Evolutionary conservation across 2,329 filamentous ascomycete genomes (phyloP).

Genomic region (Setomelanomma holmii): DNA sequence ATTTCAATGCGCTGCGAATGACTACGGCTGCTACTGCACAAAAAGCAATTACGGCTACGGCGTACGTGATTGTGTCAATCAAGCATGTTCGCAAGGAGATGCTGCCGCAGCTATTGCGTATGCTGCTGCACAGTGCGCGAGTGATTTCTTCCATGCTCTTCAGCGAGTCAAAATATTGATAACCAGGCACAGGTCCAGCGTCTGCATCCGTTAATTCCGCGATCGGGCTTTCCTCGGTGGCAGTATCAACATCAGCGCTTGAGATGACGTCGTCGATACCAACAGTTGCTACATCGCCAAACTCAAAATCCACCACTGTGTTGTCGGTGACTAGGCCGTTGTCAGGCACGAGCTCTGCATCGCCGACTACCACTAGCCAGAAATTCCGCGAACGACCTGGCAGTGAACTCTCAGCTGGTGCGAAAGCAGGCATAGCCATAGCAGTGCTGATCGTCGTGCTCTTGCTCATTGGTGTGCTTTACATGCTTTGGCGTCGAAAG

Average conservation of each 20-base stretch:
- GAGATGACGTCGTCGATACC: too few relatives aligned
- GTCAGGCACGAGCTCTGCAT: too few relatives aligned
- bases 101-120: conserved; percentile 36
- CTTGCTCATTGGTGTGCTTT: neutral
- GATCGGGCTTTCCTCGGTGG: too few relatives aligned
- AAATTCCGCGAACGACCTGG: neutral
- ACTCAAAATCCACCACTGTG: too few relatives aligned
- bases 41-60: conserved; percentile 53
- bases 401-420: neutral
- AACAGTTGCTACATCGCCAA: too few relatives aligned
- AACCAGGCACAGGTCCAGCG: too few relatives aligned
- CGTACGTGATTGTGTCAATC: conserved; percentile 54
- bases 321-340: too few relatives aligned
- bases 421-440: neutral
- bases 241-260: too few relatives aligned
- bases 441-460: neutral
- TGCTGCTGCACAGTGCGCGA: conserved; percentile 35
- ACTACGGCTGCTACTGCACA: conserved; percentile 51
- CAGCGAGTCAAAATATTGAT: too few relatives aligned
- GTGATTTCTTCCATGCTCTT: conserved; percentile 27
- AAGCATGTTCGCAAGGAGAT: conserved; percentile 40
- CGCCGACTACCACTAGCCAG: neutral
- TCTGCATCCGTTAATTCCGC: too few relatives aligned
- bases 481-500: neutral
- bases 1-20: conserved; percentile 50